phyloP scores from a whole-genome alignment of 148 eudicot genomes.

The Camellia japonica region DNA sequence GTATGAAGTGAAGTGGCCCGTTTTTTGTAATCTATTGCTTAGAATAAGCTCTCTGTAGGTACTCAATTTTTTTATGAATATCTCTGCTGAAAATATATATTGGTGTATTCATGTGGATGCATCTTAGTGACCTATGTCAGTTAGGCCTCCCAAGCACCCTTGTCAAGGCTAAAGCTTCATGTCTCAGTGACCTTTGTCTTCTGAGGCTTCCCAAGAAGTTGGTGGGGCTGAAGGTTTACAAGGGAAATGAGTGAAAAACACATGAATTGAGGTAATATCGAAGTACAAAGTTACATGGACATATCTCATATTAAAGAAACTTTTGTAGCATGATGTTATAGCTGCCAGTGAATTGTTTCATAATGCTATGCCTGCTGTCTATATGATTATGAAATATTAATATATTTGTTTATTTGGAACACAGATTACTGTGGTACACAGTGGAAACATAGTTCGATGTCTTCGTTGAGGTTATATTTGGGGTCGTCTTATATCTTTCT shows the following conservation, averaged over 20 bases:
- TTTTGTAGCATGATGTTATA: not conserved
- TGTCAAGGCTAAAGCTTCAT: conserved; percentile 3
- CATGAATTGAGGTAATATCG: conserved; percentile 10
- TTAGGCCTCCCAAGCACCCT: conserved; percentile 9
- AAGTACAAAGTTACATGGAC: not conserved
- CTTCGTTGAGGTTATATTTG: not conserved
- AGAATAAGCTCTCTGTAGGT: conserved; percentile 1
- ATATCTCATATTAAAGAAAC: not conserved
- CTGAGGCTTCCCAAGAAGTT: conserved; percentile 7
- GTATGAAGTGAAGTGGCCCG: not conserved
- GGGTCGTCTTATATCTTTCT: not conserved
- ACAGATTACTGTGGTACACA: not conserved
- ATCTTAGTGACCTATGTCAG: conserved; percentile 14
- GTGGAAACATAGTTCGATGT: not conserved
- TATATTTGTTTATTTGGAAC: not conserved
- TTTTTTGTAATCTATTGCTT: conserved; percentile 12
- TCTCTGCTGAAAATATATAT: conserved; percentile 1
- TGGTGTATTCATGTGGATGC: conserved; percentile 7
- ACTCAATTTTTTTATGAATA: not conserved
- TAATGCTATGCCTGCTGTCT: not conserved
- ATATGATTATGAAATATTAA: not conserved
- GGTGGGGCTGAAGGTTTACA: conserved; percentile 6
- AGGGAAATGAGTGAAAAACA: conserved; percentile 2
- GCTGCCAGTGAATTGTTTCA: not conserved
- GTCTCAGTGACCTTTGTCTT: conserved; percentile 13